Evolutionary conservation across 345 rosid species (phyloP), one percentile per base, ranked within the genome.

Genomic region (Pseudoturritis turrita): DNA sequence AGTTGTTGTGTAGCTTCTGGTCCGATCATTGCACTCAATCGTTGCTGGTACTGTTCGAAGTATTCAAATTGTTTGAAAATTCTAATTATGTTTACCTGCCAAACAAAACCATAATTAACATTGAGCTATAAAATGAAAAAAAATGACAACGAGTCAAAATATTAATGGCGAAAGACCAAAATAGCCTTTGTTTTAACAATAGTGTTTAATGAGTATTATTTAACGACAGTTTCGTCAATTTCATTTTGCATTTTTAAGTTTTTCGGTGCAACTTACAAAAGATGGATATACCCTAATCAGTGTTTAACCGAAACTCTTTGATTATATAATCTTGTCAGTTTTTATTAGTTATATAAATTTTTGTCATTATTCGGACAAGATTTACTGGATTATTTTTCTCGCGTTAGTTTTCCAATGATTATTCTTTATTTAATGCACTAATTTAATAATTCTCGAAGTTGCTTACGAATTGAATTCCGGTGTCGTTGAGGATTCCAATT

Each of bases 401-500:
- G 47, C 37, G 29, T 62, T 15, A 36, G 14, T 62, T 29, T 14
- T 0, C 3, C 44, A 63, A 62, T 8, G 19, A 22, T 44, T 18
- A 44, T 15, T 23, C 26, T 39, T 68, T 53, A 54, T 21, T 13
- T 19, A 8, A 19, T 41, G 62, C 23, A 31, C 15, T 23, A 31
- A 9, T 25, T 13, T 7, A 9, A 31, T 10, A 53, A 17, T 2
- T 26, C 0, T 14, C 2, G 4, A 33, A 37, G 13, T 10, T 9
- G 68, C 88, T 77, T 85, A 90, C 93, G 63, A 92, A 90, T 77
- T 90, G 93, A 61, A 81, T 10, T 79, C 96, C 96, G 15, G 96
- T 92, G 77, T 92, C 96, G 28, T 92, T 88, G 56, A 88, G 96
- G 62, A 92, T 88, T 51, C 98, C 96, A 28, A 92, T 88, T 17